Evolutionary conservation across 768 basidiomycete genomes (phyloP).

Genomic region (Boletus tylopilopsis): DNA sequence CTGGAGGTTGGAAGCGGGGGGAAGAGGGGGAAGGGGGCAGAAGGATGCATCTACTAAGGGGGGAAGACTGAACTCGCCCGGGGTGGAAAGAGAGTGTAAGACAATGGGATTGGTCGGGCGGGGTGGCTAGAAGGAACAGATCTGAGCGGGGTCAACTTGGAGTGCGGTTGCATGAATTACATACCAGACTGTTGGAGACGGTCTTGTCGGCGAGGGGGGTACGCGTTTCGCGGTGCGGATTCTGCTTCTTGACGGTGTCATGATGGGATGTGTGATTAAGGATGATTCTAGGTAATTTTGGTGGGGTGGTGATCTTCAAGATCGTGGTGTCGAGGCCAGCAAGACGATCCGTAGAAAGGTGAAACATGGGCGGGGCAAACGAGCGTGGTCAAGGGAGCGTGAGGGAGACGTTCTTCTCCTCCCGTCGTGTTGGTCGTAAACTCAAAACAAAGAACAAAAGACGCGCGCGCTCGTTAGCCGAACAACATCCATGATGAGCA

Average conservation of each 20-base stretch:
- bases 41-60: conserved; percentile 15
- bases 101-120: conserved; percentile 19
- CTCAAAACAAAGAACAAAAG: conserved; percentile 14
- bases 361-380: conserved; percentile 30
- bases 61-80: conserved; percentile 6
- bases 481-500: conserved; percentile 53
- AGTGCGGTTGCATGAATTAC: conserved; percentile 15
- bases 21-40: conserved; percentile 33
- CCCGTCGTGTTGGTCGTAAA: conserved; percentile 6
- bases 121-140: conserved; percentile 9
- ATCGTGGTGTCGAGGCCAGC: conserved; percentile 41
- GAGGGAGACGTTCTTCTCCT: conserved; percentile 11
- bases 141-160: conserved; percentile 13
- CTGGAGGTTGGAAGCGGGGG: conserved; percentile 36
- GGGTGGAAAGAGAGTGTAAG: conserved; percentile 4
- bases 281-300: conserved; percentile 29
- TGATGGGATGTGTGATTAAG: conserved; percentile 17
- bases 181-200: conserved; percentile 27
- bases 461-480: conserved; percentile 5
- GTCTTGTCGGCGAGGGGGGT: conserved; percentile 33
- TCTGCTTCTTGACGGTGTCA: conserved; percentile 19
- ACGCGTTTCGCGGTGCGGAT: conserved; percentile 20
- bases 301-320: conserved; percentile 31
- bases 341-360: conserved; percentile 38
- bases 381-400: conserved; percentile 6